A percentile compares a stretch with the other conserved stretches of the same genome.
phyloP scores from a whole-genome alignment of 495 filamentous ascomycete genomes.

The Pseudevernia furfuracea region DNA sequence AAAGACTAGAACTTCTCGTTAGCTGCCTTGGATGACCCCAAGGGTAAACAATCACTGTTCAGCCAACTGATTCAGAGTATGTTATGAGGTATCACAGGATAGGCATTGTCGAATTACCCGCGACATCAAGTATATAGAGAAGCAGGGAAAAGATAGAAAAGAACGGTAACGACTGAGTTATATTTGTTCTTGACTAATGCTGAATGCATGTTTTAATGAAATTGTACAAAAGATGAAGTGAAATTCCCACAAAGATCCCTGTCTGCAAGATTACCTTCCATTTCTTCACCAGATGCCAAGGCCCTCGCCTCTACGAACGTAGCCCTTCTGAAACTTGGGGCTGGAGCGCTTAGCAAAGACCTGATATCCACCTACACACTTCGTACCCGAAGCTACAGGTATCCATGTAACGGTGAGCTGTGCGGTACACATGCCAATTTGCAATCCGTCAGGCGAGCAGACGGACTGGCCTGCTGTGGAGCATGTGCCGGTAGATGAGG shows the following conservation, averaged over 20 bases:
- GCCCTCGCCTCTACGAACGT: neutral
- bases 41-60: no score
- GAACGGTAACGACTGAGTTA: neutral
- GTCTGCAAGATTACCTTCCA: neutral
- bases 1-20: no score
- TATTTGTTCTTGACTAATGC: neutral
- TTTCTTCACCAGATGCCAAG: neutral
- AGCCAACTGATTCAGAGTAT: no score
- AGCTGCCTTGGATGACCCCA: no score
- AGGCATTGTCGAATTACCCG: no score
- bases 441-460: slow-evolving; percentile 25
- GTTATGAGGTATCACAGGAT: no score
- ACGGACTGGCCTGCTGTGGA: slow-evolving; percentile 20
- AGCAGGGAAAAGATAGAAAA: no score
- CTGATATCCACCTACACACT: slow-evolving; percentile 19
- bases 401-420: slow-evolving; percentile 23
- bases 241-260: neutral
- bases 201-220: neutral
- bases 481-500: slow-evolving; percentile 16
- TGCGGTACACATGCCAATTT: slow-evolving; percentile 25
- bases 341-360: neutral
- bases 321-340: neutral
- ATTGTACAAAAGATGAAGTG: neutral
- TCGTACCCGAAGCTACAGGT: slow-evolving; percentile 24
- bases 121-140: no score